phyloP scores from a whole-genome alignment of 768 basidiomycete species.

The Hemileccinum rubropunctum region DNA sequence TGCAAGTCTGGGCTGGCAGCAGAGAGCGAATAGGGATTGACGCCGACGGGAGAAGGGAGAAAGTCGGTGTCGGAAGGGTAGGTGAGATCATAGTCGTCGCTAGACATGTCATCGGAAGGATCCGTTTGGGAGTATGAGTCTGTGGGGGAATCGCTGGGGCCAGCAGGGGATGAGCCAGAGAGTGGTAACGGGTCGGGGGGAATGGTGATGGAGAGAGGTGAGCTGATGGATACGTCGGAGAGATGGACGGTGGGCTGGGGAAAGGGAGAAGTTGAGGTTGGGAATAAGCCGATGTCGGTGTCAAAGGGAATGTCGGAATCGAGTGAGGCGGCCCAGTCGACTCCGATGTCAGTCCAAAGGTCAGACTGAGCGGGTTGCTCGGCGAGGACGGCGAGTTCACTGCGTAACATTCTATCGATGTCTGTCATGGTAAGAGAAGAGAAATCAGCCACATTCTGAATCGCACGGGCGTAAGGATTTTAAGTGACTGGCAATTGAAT shows the following conservation, averaged over 20 bases:
- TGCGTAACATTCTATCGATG: slow-evolving; percentile 23
- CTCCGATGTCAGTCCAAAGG: slow-evolving; percentile 3
- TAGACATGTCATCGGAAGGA: slow-evolving; percentile 18
- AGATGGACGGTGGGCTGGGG: slow-evolving; percentile 22
- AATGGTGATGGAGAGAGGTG: no score
- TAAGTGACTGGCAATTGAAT: slow-evolving; percentile 13
- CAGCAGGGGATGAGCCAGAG: background rate
- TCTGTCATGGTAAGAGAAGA: slow-evolving; percentile 15
- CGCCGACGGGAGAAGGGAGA: slow-evolving; percentile 8
- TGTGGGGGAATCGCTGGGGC: background rate
- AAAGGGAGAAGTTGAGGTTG: background rate
- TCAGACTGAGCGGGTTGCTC: no score
- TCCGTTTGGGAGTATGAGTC: background rate
- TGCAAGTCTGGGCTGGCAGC: background rate
- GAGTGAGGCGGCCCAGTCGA: slow-evolving; percentile 4
- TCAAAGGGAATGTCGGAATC: background rate
- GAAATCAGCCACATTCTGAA: slow-evolving; percentile 17
- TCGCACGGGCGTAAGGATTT: background rate
- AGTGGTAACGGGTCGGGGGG: slow-evolving; percentile 3
- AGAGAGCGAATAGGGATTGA: slow-evolving; percentile 12
- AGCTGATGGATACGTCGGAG: no score
- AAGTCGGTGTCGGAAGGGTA: slow-evolving; percentile 26
- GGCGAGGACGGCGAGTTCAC: slow-evolving; percentile 19
- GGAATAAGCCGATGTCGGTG: background rate
- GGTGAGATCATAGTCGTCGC: slow-evolving; percentile 15